phyloP scores from a whole-genome alignment of 2,329 filamentous ascomycete species.

The Podosphaera aphanis region DNA sequence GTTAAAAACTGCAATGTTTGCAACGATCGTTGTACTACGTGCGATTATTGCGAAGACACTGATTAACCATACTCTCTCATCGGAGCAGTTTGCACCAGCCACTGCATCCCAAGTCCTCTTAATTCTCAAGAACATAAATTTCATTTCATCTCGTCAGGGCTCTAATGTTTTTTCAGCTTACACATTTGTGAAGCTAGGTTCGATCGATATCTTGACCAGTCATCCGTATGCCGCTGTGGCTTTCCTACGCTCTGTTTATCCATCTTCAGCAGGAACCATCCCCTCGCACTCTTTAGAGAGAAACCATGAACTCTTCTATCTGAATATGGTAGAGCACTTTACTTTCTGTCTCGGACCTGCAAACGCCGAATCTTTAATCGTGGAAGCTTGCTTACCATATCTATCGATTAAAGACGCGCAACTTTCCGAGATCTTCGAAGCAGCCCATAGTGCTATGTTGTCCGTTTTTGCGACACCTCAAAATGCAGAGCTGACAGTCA shows the following conservation, averaged over 20 bases:
- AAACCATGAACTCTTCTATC: constrained; percentile 46
- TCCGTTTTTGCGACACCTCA: constrained; percentile 44
- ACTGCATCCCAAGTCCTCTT: constrained; percentile 38
- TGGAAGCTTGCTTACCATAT: constrained; percentile 40
- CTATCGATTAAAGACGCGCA: constrained; percentile 18
- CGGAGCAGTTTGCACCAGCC: constrained; percentile 26
- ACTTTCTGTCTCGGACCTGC: constrained; percentile 30
- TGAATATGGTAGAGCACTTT: constrained; percentile 49
- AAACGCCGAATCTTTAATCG: constrained; percentile 34
- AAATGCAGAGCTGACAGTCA: constrained; percentile 34
- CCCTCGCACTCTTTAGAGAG: constrained; percentile 40
- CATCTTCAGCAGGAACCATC: constrained; percentile 24
- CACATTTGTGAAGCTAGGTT: constrained; percentile 42
- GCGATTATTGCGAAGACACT: constrained; percentile 34
- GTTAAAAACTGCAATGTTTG: constrained; percentile 40
- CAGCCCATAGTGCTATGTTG: constrained; percentile 45
- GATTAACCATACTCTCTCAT: constrained; percentile 29
- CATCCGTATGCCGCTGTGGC: constrained; percentile 34
- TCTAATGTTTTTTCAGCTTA: constrained; percentile 43
- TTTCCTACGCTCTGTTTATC: constrained; percentile 23
- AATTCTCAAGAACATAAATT: constrained; percentile 41
- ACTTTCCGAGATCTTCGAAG: constrained; percentile 45
- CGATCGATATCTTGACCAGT: constrained; percentile 42
- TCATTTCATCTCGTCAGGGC: constrained; percentile 42
- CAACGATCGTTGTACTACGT: constrained; percentile 35